phyloP scores from a whole-genome alignment of 352 stramenopile species.

The Phytophthora cryptogea region DNA sequence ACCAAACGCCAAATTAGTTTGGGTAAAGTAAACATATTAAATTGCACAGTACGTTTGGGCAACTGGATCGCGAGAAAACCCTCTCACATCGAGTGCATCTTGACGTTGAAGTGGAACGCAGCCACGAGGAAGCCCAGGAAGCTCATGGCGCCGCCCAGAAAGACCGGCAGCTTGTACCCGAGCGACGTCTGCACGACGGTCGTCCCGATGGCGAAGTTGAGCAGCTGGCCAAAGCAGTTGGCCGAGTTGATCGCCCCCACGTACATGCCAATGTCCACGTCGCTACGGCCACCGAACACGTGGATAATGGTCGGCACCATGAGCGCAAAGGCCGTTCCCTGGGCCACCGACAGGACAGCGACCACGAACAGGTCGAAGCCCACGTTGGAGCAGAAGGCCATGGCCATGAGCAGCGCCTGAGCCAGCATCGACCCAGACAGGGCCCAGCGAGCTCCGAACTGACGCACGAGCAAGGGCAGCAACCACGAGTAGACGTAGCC shows the following conservation, averaged over 20 bases:
- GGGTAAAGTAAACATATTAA: too few species aligned
- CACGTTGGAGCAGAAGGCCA: slow-evolving; percentile 36
- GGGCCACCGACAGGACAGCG: slow-evolving; percentile 32
- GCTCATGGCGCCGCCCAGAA: slow-evolving; percentile 45
- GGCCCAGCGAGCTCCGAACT: slow-evolving; percentile 44
- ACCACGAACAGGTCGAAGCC: slow-evolving; percentile 40
- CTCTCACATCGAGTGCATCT: slow-evolving; percentile 48
- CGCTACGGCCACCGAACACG: slow-evolving; percentile 41
- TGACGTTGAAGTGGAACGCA: slow-evolving; percentile 42
- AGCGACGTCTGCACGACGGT: slow-evolving; percentile 42
- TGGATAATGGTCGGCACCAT: slow-evolving; percentile 47
- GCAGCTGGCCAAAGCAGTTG: slow-evolving; percentile 44
- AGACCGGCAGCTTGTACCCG: slow-evolving; percentile 42
- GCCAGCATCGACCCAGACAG: slow-evolving; percentile 32
- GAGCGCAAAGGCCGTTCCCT: slow-evolving; percentile 35
- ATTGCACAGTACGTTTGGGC: too few species aligned
- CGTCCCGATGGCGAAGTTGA: slow-evolving; percentile 43
- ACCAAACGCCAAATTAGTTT: too few species aligned
- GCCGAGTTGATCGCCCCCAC: slow-evolving; percentile 27
- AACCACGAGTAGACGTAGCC: slow-evolving; percentile 50
- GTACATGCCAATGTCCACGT: slow-evolving; percentile 32
- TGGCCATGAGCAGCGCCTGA: slow-evolving; percentile 39
- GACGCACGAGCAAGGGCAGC: slow-evolving; percentile 46
- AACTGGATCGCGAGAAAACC: too few species aligned
- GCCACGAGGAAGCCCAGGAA: slow-evolving; percentile 36